phyloP scores from a whole-genome alignment of 169 alveolate genomes.

The Eimeria necatrix region DNA sequence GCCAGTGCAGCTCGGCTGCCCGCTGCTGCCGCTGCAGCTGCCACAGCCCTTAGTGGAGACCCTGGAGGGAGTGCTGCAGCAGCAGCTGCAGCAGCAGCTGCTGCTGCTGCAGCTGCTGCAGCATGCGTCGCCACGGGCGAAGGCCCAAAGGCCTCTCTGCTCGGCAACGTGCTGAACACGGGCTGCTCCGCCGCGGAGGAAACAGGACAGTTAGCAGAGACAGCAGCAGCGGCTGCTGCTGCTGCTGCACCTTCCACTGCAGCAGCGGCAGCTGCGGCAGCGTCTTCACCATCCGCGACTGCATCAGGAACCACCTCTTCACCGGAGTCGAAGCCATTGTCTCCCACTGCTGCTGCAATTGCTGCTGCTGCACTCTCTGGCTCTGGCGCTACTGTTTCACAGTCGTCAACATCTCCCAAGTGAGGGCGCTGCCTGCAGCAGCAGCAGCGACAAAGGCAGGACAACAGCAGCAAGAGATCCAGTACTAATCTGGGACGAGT shows the following conservation, averaged over 20 bases:
- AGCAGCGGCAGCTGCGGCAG: conserved; percentile 3
- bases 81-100: conserved; percentile 20
- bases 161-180: background rate
- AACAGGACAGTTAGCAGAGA: background rate
- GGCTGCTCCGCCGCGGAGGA: background rate
- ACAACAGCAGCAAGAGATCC: background rate
- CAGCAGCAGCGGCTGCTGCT: conserved; percentile 19
- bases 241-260: conserved; percentile 37
- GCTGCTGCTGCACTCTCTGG: conserved; percentile 60
- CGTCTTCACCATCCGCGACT: background rate
- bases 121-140: background rate
- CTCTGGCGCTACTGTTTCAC: conserved; percentile 85
- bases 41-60: background rate
- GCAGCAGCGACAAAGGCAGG: conserved; percentile 68
- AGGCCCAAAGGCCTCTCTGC: background rate
- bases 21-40: background rate
- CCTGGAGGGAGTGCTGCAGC: conserved; percentile 6
- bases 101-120: conserved; percentile 24
- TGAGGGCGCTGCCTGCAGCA: background rate
- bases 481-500: background rate
- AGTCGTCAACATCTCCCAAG: conserved; percentile 83
- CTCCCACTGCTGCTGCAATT: background rate
- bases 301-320: background rate
- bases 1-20: background rate
- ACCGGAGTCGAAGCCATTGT: background rate